Evolutionary conservation across 768 basidiomycete species (phyloP).

Genomic region (Austroboletus eburneus): DNA sequence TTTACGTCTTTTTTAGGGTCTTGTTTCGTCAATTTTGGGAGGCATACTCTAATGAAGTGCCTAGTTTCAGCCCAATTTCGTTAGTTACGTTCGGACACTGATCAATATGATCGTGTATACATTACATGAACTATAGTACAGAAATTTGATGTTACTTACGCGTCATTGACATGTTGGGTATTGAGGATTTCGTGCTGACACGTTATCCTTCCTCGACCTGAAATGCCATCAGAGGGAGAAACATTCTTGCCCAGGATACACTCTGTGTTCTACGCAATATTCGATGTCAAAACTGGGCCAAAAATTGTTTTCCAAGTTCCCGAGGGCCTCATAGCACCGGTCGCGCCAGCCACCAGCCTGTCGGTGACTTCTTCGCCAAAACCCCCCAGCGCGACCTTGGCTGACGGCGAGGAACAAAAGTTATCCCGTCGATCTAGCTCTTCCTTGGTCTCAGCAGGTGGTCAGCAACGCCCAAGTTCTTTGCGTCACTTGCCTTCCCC

Average conservation of each 20-base stretch:
- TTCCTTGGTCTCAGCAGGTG: conserved; percentile 45
- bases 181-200: too few species aligned
- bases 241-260: conserved; percentile 77
- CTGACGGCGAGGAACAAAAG: conserved; percentile 34
- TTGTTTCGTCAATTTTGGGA: conserved; percentile 16
- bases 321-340: conserved; percentile 72
- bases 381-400: conserved; percentile 27
- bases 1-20: conserved; percentile 16
- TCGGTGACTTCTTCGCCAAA: conserved; percentile 33
- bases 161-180: too few species aligned
- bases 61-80: too few species aligned
- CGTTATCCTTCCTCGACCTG: background rate
- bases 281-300: conserved; percentile 81
- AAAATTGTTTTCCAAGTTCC: conserved; percentile 93
- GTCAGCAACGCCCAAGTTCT: conserved; percentile 41
- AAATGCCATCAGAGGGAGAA: conserved; percentile 47
- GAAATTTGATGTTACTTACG: background rate
- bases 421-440: conserved; percentile 51
- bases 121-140: conserved; percentile 18
- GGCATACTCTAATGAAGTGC: background rate
- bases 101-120: conserved; percentile 9
- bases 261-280: conserved; percentile 92
- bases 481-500: conserved; percentile 41
- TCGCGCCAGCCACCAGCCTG: conserved; percentile 29
- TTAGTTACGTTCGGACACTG: conserved; percentile 5